Conservation (phyloP, 352 stramenopile species). For the Globisporangium emineosum region DNA sequence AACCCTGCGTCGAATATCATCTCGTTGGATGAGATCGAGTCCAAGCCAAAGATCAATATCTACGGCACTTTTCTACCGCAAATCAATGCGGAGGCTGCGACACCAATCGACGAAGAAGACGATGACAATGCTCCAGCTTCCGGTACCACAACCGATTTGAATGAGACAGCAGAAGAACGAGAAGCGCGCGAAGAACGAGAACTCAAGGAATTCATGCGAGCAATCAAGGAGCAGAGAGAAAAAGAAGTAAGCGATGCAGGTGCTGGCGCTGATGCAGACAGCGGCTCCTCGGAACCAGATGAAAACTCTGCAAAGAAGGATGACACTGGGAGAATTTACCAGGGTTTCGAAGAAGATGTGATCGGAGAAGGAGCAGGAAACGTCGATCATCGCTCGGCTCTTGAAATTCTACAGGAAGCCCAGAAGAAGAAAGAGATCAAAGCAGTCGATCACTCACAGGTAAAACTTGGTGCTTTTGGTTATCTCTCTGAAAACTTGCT, state of each 20-base stretch:
- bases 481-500: not conserved
- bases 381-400: slow-evolving; percentile 75
- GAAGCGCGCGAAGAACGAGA: slow-evolving; percentile 81
- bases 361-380: slow-evolving; percentile 77
- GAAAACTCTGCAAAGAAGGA: slow-evolving; percentile 40
- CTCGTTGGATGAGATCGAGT: slow-evolving; percentile 80
- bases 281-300: slow-evolving; percentile 5
- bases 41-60: slow-evolving; percentile 77
- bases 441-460: slow-evolving; percentile 93
- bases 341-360: slow-evolving; percentile 83
- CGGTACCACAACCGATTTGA: slow-evolving; percentile 20
- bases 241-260: slow-evolving; percentile 32
- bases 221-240: slow-evolving; percentile 71
- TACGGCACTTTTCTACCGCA: slow-evolving; percentile 80
- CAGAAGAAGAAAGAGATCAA: slow-evolving; percentile 94
- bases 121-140: not conserved
- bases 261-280: slow-evolving; percentile 7
- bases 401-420: slow-evolving; percentile 89
- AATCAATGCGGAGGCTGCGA: slow-evolving; percentile 18
- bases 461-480: slow-evolving; percentile 5
- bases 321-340: slow-evolving; percentile 77
- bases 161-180: slow-evolving; percentile 58
- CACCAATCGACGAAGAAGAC: slow-evolving; percentile 11
- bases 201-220: slow-evolving; percentile 82
- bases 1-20: slow-evolving; percentile 81